These are phyloP conservation scores for Yarrowia galli DNA, from an alignment of 1,139 yeast genomes.

Conservation along the genomic window DNA sequence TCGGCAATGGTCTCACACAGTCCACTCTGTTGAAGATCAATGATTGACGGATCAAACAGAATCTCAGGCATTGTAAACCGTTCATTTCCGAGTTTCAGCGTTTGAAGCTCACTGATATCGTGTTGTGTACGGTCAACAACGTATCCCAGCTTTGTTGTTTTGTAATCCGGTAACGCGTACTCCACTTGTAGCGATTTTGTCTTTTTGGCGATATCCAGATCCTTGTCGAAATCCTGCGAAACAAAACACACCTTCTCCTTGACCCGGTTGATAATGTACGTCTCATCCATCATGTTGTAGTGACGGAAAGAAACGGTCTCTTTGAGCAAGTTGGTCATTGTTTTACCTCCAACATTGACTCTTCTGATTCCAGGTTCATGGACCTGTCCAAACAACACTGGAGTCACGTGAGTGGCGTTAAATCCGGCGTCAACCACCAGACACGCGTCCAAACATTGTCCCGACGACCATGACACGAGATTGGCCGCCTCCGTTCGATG, in stretches of 20 bases:
- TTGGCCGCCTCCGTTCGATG: slow-evolving; percentile 70
- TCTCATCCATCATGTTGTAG: slow-evolving; percentile 92
- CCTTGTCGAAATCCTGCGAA: slow-evolving; percentile 67
- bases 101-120: slow-evolving; percentile 63
- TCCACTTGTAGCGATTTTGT: slow-evolving; percentile 55
- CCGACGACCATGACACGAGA: slow-evolving; percentile 68
- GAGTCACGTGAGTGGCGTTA: slow-evolving; percentile 86
- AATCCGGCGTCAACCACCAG: slow-evolving; percentile 89
- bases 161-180: slow-evolving; percentile 86
- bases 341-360: slow-evolving; percentile 81
- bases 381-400: slow-evolving; percentile 79
- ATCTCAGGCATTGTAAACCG: slow-evolving; percentile 88
- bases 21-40: slow-evolving; percentile 79
- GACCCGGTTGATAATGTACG: slow-evolving; percentile 80
- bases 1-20: slow-evolving; percentile 75
- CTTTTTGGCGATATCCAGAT: slow-evolving; percentile 54
- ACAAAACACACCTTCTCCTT: slow-evolving; percentile 83
- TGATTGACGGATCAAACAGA: slow-evolving; percentile 83
- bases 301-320: slow-evolving; percentile 90
- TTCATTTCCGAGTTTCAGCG: slow-evolving; percentile 76
- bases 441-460: slow-evolving; percentile 60
- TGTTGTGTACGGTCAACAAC: slow-evolving; percentile 50
- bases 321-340: slow-evolving; percentile 79
- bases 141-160: slow-evolving; percentile 70
- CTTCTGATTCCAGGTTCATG: slow-evolving; percentile 81